phyloP scores from a whole-genome alignment of 2,329 filamentous ascomycete species.

The Lasiodiplodia theobromae region DNA sequence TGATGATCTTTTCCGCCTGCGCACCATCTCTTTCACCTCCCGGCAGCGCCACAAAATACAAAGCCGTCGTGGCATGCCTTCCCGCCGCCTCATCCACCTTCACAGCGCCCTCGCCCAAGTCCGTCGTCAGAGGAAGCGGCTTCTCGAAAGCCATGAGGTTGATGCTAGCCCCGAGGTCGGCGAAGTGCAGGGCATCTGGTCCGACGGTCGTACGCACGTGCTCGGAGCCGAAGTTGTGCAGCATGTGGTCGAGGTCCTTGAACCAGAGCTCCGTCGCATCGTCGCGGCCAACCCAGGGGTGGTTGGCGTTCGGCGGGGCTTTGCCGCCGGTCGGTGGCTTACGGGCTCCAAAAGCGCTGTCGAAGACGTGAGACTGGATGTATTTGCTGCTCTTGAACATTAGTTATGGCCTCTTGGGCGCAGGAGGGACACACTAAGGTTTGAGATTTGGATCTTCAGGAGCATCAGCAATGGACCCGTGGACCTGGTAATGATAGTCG shows the following conservation, averaged over 20 bases:
- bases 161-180: neutral
- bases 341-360: neutral
- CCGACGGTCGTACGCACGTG: neutral
- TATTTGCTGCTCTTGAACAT: neutral
- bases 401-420: neutral
- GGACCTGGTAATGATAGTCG: neutral
- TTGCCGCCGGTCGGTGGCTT: too few species aligned
- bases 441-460: neutral
- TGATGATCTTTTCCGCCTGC: neutral
- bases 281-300: neutral
- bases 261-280: conserved; percentile 4
- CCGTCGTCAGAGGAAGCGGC: neutral
- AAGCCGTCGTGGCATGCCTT: neutral
- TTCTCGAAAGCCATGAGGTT: conserved; percentile 6
- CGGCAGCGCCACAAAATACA: conserved; percentile 8
- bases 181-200: neutral
- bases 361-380: conserved; percentile 2
- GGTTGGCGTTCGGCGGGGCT: neutral
- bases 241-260: conserved; percentile 3
- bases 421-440: neutral
- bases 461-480: conserved; percentile 2
- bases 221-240: neutral
- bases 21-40: neutral
- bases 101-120: neutral
- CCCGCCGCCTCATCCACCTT: neutral